Evolutionary conservation across 2,329 filamentous ascomycete species (phyloP).

Genomic region (Aspergillus sp.): DNA sequence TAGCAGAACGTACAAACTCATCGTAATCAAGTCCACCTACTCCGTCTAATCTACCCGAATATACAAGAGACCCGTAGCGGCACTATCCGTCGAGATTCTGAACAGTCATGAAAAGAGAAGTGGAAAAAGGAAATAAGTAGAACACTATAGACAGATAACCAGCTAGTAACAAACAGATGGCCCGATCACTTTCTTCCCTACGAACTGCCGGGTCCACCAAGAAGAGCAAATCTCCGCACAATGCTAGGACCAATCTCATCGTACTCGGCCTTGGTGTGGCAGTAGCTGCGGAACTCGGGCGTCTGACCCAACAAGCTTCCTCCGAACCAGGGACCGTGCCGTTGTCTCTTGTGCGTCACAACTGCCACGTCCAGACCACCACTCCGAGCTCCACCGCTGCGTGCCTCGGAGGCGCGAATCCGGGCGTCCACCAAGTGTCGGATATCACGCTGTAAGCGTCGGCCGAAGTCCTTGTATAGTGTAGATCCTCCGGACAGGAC

Average conservation of each 20-base stretch:
- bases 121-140: constrained; percentile 3
- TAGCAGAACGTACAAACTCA: background rate
- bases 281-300: constrained; percentile 97
- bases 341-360: constrained; percentile 94
- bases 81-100: background rate
- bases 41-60: constrained; percentile 3
- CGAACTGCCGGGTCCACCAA: constrained; percentile 77
- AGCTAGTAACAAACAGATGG: constrained; percentile 19
- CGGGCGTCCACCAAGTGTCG: constrained; percentile 91
- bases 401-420: constrained; percentile 86
- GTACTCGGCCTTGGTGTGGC: constrained; percentile 87
- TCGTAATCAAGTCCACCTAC: background rate
- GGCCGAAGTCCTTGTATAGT: constrained; percentile 96
- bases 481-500: constrained; percentile 96
- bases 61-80: background rate
- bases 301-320: constrained; percentile 95
- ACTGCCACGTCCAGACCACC: constrained; percentile 96
- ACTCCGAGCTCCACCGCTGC: constrained; percentile 87
- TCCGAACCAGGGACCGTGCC: constrained; percentile 97
- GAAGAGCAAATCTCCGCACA: constrained; percentile 86
- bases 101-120: constrained; percentile 5
- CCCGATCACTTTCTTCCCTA: constrained; percentile 15
- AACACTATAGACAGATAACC: constrained; percentile 27
- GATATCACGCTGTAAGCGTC: constrained; percentile 93
- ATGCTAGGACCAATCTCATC: constrained; percentile 96